Evolutionary conservation across 192 early-diverging fungal genomes (phyloP).

Genomic region (Spinellus fusiger): DNA sequence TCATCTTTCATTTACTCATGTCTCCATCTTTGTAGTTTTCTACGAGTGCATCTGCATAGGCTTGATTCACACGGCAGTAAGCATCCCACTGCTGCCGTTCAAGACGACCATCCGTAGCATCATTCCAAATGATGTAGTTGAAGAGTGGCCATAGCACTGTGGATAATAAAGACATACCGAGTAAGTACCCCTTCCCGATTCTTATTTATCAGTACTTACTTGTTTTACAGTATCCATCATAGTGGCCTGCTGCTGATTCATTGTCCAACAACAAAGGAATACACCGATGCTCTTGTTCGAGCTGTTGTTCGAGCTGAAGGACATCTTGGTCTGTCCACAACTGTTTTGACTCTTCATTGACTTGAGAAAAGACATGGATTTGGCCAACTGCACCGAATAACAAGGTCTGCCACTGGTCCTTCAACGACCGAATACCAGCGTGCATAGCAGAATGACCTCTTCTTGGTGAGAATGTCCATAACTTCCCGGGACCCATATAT

Average conservation of each 20-base stretch:
- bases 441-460: conserved; percentile 87
- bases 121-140: conserved; percentile 85
- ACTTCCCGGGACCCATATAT: conserved; percentile 20
- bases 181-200: not conserved
- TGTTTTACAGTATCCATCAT: conserved; percentile 96
- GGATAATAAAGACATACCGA: not conserved
- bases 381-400: conserved; percentile 54
- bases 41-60: conserved; percentile 69
- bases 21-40: conserved; percentile 71
- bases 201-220: conserved; percentile 36
- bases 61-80: conserved; percentile 75
- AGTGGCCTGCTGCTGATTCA: conserved; percentile 69
- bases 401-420: conserved; percentile 48
- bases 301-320: not conserved
- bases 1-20: conserved; percentile 46
- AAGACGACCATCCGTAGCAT: conserved; percentile 59
- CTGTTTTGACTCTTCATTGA: not conserved
- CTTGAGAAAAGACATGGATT: conserved; percentile 20
- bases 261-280: conserved; percentile 82
- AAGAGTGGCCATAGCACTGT: conserved; percentile 92
- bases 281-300: conserved; percentile 14
- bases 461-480: conserved; percentile 28
- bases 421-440: conserved; percentile 72
- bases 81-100: conserved; percentile 68
- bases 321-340: conserved; percentile 30